Evolutionary conservation across 78 protist genomes (phyloP), one percentile per base, ranked within the genome.

Genomic region (Planoprotostelium fungivorum): DNA sequence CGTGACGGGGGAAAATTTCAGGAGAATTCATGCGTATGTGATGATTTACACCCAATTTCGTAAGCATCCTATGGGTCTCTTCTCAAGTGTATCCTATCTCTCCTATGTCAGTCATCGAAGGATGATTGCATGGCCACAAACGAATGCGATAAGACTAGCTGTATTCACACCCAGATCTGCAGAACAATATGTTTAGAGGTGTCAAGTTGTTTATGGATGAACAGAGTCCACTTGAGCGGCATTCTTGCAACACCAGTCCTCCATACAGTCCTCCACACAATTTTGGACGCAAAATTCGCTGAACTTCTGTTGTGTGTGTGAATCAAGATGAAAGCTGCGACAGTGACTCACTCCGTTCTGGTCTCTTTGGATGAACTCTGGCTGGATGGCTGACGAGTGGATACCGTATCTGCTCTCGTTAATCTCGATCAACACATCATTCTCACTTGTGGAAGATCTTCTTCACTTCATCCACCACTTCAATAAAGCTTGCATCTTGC

Each of bases 331-430:
- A n/a, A n/a, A n/a, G n/a, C n/a, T n/a, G n/a, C 31, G 16, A 51
- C 5, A 51, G 73, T 25, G 5, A 5, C 73, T 51, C 73, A 51
- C 73, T 83, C 90, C 9, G 84, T 28, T 10, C 29, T 34, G 35
- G n/a, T 36, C 86, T 37, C 88, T 28, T 85, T n/a, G 86, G 0
- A 95, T n/a, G 31, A 93, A 90, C 90, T 95, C 96, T 63, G 95
- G 96, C 89, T 95, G 96, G 38, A 95, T 87, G 28, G 95, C 89
- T 36, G 92, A 89, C 0, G 91, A 84, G 35, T 95, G 96, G 39
- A 95, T 87, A 0, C 95, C 96, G 38, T 90, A 51, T 16, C 73
- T 51, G 5, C 16, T 51, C 16, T 51, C 16, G 73, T 51, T 51
- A 25, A 51, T 51, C 31, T 51, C 16, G 16, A 25, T 51, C 16